These are phyloP conservation scores for Mycena vitilis DNA, from an alignment of 768 basidiomycete species.

Conservation along the genomic window DNA sequence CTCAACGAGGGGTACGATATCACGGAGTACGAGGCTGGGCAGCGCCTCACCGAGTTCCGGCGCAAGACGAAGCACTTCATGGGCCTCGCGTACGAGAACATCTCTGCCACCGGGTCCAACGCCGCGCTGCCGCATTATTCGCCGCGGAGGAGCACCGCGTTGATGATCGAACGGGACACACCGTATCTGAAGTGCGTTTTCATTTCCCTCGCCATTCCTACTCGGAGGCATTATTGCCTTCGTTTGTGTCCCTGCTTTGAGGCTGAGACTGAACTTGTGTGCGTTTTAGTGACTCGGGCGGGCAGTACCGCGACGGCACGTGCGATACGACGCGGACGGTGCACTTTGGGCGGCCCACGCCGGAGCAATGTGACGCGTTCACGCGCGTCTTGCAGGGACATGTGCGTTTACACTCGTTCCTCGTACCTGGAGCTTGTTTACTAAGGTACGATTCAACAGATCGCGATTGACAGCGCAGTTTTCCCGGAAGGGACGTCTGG, in stretches of 20 bases:
- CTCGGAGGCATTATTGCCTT: slow-evolving; percentile 21
- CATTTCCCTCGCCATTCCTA: too few species aligned
- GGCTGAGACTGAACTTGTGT: slow-evolving; percentile 16
- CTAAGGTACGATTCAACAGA: slow-evolving; percentile 54
- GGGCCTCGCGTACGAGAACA: slow-evolving; percentile 91
- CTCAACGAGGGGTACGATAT: slow-evolving; percentile 82
- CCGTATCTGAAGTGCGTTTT: slow-evolving; percentile 89
- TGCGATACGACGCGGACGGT: slow-evolving; percentile 86
- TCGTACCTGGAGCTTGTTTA: slow-evolving; percentile 14
- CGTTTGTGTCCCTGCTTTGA: slow-evolving; percentile 24
- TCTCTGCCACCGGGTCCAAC: slow-evolving; percentile 90
- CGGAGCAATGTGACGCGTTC: slow-evolving; percentile 90
- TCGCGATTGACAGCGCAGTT: slow-evolving; percentile 89
- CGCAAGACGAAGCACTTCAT: slow-evolving; percentile 77
- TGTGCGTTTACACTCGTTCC: slow-evolving; percentile 60
- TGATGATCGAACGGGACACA: slow-evolving; percentile 78
- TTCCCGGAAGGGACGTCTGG: slow-evolving; percentile 95
- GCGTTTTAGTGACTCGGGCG: slow-evolving; percentile 85
- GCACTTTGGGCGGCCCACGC: slow-evolving; percentile 88
- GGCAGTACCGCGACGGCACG: slow-evolving; percentile 90
- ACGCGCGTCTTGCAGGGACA: slow-evolving; percentile 97
- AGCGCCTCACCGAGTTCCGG: slow-evolving; percentile 82
- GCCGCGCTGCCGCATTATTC: slow-evolving; percentile 95
- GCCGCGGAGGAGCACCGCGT: slow-evolving; percentile 75
- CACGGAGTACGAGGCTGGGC: slow-evolving; percentile 93